These are phyloP conservation scores for Mycena polygramma DNA, from an alignment of 768 basidiomycete genomes.

Conservation along the genomic window DNA sequence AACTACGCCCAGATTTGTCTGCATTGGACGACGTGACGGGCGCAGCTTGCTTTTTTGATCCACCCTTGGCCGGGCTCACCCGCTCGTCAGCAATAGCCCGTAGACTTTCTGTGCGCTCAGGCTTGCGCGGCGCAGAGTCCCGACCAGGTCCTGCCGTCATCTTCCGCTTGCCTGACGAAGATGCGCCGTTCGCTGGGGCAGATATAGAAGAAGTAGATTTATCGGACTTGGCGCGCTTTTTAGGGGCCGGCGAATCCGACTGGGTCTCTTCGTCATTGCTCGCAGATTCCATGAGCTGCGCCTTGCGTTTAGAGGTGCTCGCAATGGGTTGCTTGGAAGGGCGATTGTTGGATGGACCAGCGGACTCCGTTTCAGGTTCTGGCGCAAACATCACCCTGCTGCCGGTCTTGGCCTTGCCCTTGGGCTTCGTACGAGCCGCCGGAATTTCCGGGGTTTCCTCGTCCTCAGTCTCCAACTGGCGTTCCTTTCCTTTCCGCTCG, in stretches of 20 bases:
- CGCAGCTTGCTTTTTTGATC: slow-evolving; percentile 4
- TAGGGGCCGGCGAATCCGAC: slow-evolving; percentile 22
- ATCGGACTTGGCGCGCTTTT: slow-evolving; percentile 26
- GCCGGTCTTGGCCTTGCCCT: slow-evolving; percentile 19
- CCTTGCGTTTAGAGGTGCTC: slow-evolving; percentile 23
- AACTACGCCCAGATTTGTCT: slow-evolving; percentile 5
- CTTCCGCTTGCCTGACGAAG: slow-evolving; percentile 23
- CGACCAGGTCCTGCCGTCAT: slow-evolving; percentile 26
- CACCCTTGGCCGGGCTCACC: not conserved
- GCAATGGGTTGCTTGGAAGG: not conserved
- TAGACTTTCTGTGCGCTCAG: slow-evolving; percentile 20
- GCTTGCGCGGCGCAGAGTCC: slow-evolving; percentile 17
- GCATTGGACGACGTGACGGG: not conserved
- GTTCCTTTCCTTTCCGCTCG: slow-evolving; percentile 12
- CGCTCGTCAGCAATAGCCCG: slow-evolving; percentile 26
- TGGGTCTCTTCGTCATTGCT: slow-evolving; percentile 21
- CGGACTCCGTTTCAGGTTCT: slow-evolving; percentile 20
- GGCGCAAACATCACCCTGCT: slow-evolving; percentile 24
- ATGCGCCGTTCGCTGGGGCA: not conserved
- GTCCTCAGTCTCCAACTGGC: not conserved
- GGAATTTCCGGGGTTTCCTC: slow-evolving; percentile 4
- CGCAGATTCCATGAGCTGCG: slow-evolving; percentile 24
- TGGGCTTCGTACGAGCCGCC: not conserved
- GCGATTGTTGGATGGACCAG: slow-evolving; percentile 26
- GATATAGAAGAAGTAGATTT: not conserved